Evolutionary conservation across 768 basidiomycete genomes (phyloP), one percentile per base, ranked within the genome.

Genomic region (Coprinopsis marcescibilis): DNA sequence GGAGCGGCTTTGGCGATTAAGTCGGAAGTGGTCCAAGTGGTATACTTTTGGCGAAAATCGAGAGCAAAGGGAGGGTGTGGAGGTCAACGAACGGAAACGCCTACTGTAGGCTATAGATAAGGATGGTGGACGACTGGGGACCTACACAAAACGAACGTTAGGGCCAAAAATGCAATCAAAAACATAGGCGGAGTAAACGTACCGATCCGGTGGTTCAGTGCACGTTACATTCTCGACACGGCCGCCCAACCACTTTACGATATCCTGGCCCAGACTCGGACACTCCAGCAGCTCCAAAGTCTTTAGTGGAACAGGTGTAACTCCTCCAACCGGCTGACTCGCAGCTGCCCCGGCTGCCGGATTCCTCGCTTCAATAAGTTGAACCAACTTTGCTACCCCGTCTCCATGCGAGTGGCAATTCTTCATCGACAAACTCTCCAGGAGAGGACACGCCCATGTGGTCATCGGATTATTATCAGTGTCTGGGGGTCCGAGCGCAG

Each of bases 331-430:
- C 13, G n/a, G n/a, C n/a, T 48, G 41, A 62, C n/a, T 56, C 34
- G 11, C 56, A 59, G 20, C 58, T 63, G 36, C 63, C 58, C 41
- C 69, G 71, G 15, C 7, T 17, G 41, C 26, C 0, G 87, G 86
- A 57, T 89, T 89, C 43, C 86, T 69, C 46, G 76, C 75, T 38
- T 87, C 83, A 17, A 89, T 73, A 65, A 87, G 73, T 58, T 78
- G 76, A 20, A 89, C 83, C 15, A 89, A 72, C 63, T 81, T 82
- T 42, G 71, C 69, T 20, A 85, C 75, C 21, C 77, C 80, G 42
- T 85, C 84, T 25, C 70, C 71, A 55, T 83, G 81, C 19, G 76
- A 69, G 56, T 81, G 78, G 56, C 85, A 88, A 29, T 69, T 74
- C 53, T 77, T 75, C 72, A 89, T 66, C 21, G 75, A 74, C 35